phyloP scores from a whole-genome alignment of 768 basidiomycete species.

The Cystobasidium ongulense region DNA sequence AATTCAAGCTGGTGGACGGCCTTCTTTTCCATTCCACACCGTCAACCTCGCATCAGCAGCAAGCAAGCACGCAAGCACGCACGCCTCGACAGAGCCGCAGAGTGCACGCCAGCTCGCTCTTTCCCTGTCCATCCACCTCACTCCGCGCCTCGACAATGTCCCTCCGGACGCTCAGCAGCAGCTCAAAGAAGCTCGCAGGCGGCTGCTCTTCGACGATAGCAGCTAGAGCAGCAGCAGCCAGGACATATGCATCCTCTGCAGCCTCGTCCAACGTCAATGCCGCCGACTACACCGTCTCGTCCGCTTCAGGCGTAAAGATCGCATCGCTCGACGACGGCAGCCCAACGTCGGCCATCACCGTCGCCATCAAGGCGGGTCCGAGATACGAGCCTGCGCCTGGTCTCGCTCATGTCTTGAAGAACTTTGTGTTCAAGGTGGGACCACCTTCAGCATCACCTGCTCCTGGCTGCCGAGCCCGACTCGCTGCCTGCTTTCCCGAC shows the following conservation, averaged over 20 bases:
- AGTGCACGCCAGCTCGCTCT: neutral
- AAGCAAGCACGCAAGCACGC: neutral
- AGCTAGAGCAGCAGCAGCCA: neutral
- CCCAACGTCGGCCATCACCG: constrained; percentile 74
- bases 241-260: neutral
- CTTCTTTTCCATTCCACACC: neutral
- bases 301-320: constrained; percentile 72
- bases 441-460: neutral
- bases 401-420: constrained; percentile 87
- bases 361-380: constrained; percentile 86
- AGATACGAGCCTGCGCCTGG: constrained; percentile 81
- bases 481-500: neutral
- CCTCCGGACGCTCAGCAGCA: constrained; percentile 8
- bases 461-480: neutral
- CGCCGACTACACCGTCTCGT: constrained; percentile 28
- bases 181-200: constrained; percentile 6
- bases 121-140: neutral
- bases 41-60: neutral
- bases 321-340: constrained; percentile 70
- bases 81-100: neutral
- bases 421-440: constrained; percentile 96
- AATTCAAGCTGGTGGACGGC: too few species aligned
- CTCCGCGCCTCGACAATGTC: neutral
- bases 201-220: neutral
- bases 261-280: constrained; percentile 2